Evolutionary conservation across 176 grass and related monocot genomes (phyloP).

Genomic region (Thinopyrum elongatum): DNA sequence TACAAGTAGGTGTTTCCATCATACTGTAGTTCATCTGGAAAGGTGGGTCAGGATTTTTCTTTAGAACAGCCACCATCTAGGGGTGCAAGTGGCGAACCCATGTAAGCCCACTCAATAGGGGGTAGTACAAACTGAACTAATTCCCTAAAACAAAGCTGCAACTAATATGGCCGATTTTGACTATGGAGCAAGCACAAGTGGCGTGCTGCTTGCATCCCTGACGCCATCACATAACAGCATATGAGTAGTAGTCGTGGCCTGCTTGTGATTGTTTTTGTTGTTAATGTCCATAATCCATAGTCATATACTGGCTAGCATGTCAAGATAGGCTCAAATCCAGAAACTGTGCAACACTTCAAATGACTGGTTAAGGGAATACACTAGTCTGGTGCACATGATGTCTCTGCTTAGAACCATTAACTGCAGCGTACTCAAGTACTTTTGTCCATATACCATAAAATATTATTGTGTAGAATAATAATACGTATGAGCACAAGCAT

Average conservation of each 20-base stretch:
- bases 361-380: neutral
- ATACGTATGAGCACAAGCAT: neutral
- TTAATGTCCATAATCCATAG: neutral
- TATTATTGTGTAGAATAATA: neutral
- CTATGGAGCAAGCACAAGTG: no score
- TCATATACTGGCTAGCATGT: neutral
- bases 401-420: neutral
- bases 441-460: neutral
- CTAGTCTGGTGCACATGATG: neutral
- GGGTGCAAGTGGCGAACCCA: no score
- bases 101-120: no score
- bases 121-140: no score
- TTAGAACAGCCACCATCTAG: neutral
- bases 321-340: neutral
- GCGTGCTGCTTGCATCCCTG: no score
- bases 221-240: neutral
- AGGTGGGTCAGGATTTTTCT: conserved; percentile 9
- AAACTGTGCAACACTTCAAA: neutral
- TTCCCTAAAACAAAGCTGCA: no score
- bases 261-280: conserved; percentile 14
- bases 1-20: neutral
- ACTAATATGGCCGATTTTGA: no score
- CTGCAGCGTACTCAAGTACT: neutral
- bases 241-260: neutral
- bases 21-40: neutral